A percentile compares a stretch with the other conserved stretches of the same genome.
Evolutionary conservation across 148 eudicot genomes (phyloP).

Genomic region (Chenopodium formosanum): DNA sequence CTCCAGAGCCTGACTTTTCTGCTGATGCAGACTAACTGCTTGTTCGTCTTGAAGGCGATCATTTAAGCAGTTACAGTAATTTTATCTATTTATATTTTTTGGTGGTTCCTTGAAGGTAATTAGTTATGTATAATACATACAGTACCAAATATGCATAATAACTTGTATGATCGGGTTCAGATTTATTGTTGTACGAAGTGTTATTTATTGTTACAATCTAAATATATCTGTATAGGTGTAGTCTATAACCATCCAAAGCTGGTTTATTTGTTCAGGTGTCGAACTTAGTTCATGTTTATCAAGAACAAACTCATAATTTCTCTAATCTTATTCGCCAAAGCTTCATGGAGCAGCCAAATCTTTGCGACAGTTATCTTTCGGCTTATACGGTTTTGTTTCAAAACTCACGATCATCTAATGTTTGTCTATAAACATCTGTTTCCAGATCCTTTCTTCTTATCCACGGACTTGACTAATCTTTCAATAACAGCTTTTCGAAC

Average conservation of each 20-base stretch:
- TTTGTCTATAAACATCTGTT: no score
- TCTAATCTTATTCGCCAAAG: neutral
- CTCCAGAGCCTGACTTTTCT: slow-evolving; percentile 87
- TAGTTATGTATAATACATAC: slow-evolving; percentile 27
- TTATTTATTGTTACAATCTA: neutral
- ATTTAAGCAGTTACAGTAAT: slow-evolving; percentile 2
- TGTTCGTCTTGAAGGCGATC: slow-evolving; percentile 8
- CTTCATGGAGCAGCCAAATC: neutral
- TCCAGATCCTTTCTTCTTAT: no score
- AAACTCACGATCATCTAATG: neutral
- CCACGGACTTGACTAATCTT: no score
- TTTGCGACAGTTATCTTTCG: no score
- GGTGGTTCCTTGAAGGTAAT: slow-evolving; percentile 2
- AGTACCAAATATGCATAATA: slow-evolving; percentile 9
- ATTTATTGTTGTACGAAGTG: neutral
- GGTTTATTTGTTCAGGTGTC: neutral
- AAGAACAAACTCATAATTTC: neutral
- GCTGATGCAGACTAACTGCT: slow-evolving; percentile 61
- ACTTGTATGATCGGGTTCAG: neutral
- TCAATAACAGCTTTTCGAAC: no score
- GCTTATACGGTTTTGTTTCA: no score
- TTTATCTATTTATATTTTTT: neutral
- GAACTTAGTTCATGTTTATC: neutral
- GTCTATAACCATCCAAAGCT: neutral
- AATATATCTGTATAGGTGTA: slow-evolving; percentile 10